phyloP scores from a whole-genome alignment of 176 grass and related monocot genomes.

The Ampelocalamus luodianensis region DNA sequence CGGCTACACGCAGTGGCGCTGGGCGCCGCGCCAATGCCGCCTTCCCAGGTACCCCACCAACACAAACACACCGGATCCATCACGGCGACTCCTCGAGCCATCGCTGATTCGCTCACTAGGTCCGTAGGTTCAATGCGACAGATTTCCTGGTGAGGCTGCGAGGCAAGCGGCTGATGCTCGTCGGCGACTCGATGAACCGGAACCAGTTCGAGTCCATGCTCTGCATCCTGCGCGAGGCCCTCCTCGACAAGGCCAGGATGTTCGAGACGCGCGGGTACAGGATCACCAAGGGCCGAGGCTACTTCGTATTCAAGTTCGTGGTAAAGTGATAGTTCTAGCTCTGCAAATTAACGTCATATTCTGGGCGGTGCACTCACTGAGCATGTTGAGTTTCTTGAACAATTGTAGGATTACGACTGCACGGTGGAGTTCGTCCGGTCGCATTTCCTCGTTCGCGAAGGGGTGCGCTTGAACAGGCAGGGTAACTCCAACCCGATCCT shows the following conservation, averaged over 20 bases:
- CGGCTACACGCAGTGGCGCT: constrained; percentile 80
- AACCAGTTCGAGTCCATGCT: constrained; percentile 96
- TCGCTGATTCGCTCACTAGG: constrained; percentile 45
- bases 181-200: constrained; percentile 98
- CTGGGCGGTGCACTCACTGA: not conserved
- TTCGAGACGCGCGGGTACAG: constrained; percentile 88
- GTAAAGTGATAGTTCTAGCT: constrained; percentile 3
- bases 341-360: not conserved
- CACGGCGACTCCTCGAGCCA: not conserved
- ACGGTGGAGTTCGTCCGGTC: constrained; percentile 92
- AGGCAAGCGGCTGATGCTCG: constrained; percentile 79
- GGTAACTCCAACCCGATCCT: constrained; percentile 84
- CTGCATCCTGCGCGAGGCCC: constrained; percentile 64
- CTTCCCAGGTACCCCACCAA: constrained; percentile 59
- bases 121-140: constrained; percentile 91
- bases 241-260: constrained; percentile 79
- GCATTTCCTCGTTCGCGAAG: constrained; percentile 92
- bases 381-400: not conserved
- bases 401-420: constrained; percentile 71
- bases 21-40: constrained; percentile 68
- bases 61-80: not conserved
- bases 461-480: constrained; percentile 65
- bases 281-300: constrained; percentile 88
- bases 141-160: constrained; percentile 74
- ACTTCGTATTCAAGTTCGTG: constrained; percentile 92